Evolutionary conservation across 768 basidiomycete genomes (phyloP).

Genomic region (Lactarius quietus): DNA sequence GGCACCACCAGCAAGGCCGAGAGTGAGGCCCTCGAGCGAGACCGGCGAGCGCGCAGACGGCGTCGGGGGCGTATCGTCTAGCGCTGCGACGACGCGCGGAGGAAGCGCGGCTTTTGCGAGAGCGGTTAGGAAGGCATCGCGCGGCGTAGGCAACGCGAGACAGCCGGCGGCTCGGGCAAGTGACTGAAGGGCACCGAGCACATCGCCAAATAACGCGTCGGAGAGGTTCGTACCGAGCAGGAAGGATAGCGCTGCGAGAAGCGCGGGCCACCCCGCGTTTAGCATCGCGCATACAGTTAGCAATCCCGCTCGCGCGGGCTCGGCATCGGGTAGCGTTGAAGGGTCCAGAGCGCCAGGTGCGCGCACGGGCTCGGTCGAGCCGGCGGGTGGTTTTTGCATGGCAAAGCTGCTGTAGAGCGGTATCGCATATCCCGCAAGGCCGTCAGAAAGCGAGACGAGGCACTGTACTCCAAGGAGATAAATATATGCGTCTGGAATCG

Average conservation of each 20-base stretch:
- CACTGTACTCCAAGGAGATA: slow-evolving; percentile 91
- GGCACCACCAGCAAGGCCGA: no score
- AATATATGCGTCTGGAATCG: slow-evolving; percentile 90
- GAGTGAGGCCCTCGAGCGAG: slow-evolving; percentile 62
- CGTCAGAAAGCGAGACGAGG: slow-evolving; percentile 81
- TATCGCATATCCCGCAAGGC: slow-evolving; percentile 68
- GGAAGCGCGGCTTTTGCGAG: slow-evolving; percentile 92
- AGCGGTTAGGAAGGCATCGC: slow-evolving; percentile 89
- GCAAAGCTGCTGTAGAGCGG: slow-evolving; percentile 73
- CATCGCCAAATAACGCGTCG: slow-evolving; percentile 87
- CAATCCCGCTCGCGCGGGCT: slow-evolving; percentile 53
- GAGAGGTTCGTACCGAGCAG: slow-evolving; percentile 88
- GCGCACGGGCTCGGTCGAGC: slow-evolving; percentile 61
- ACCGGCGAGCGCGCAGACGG: slow-evolving; percentile 58
- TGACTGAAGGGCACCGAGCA: slow-evolving; percentile 75
- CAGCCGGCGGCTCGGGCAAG: slow-evolving; percentile 88
- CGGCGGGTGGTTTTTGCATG: slow-evolving; percentile 55
- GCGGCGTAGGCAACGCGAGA: slow-evolving; percentile 79
- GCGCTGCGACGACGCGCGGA: slow-evolving; percentile 76
- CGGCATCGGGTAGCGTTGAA: slow-evolving; percentile 50
- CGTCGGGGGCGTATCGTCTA: slow-evolving; percentile 58
- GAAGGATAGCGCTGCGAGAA: slow-evolving; percentile 87
- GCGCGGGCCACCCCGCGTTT: slow-evolving; percentile 86
- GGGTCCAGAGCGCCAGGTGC: slow-evolving; percentile 74
- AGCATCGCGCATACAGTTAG: slow-evolving; percentile 71